Evolutionary conservation across 352 stramenopile species (phyloP).

Genomic region (Pythium inflatum): DNA sequence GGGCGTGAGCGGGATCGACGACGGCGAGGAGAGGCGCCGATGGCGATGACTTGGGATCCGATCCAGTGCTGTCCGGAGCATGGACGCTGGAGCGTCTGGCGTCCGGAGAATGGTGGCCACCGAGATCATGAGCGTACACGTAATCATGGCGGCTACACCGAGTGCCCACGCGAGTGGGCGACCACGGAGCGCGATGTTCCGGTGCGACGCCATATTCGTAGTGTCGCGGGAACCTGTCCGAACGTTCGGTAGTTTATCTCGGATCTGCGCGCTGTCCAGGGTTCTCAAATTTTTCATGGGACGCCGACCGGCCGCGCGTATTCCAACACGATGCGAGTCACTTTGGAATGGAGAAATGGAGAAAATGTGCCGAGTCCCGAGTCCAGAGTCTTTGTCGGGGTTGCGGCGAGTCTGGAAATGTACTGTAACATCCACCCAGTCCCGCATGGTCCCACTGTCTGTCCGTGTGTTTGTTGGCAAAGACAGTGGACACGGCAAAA

Average conservation of each 20-base stretch:
- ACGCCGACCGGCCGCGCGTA: neutral
- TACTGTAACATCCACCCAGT: neutral
- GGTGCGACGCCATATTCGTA: slow-evolving; percentile 21
- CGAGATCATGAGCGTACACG: neutral
- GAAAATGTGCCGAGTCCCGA: neutral
- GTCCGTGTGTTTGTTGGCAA: neutral
- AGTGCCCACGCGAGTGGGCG: neutral
- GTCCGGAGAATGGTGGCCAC: neutral
- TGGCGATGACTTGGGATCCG: neutral
- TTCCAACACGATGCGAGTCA: neutral
- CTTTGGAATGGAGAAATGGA: neutral
- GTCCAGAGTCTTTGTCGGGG: neutral
- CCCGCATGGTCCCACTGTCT: neutral
- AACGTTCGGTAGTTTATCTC: slow-evolving; percentile 14
- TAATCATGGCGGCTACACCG: neutral
- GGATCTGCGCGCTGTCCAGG: neutral
- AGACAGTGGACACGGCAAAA: neutral
- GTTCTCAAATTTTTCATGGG: slow-evolving; percentile 14
- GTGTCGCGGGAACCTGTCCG: neutral
- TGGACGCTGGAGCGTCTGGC: neutral
- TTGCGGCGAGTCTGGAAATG: neutral
- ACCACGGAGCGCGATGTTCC: slow-evolving; percentile 8
- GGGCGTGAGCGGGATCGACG: slow-evolving; percentile 7
- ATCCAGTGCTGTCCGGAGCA: neutral
- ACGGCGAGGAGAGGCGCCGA: too few relatives aligned